These are phyloP conservation scores for Pythium aphanidermatum DNA, from an alignment of 352 stramenopile species.

Conservation along the genomic window DNA sequence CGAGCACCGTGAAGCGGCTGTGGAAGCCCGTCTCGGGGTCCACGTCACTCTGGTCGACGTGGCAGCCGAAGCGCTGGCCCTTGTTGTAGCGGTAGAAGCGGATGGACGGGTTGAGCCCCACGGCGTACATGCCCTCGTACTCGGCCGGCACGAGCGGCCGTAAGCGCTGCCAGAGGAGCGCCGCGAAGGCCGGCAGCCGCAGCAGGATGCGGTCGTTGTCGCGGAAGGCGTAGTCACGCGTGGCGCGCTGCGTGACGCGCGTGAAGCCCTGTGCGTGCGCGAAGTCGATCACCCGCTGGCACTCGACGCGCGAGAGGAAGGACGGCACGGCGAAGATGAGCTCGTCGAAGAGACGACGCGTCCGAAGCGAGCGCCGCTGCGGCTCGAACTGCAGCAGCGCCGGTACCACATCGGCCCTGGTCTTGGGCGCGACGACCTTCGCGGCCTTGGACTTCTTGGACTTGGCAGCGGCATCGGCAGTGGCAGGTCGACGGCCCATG, in stretches of 20 bases:
- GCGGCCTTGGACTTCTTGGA: too few relatives aligned
- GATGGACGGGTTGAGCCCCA: slow-evolving; percentile 63
- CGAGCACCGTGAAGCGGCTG: slow-evolving; percentile 77
- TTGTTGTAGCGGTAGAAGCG: slow-evolving; percentile 71
- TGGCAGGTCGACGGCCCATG: too few relatives aligned
- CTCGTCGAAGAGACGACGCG: slow-evolving; percentile 38
- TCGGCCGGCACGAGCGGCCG: slow-evolving; percentile 38
- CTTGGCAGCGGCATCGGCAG: too few relatives aligned
- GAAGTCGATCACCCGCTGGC: slow-evolving; percentile 51
- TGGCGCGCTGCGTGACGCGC: slow-evolving; percentile 66
- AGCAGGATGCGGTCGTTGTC: slow-evolving; percentile 73
- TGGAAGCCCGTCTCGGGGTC: slow-evolving; percentile 59
- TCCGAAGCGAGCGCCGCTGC: slow-evolving; percentile 25
- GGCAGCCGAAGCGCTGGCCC: slow-evolving; percentile 70
- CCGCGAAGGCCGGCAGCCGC: slow-evolving; percentile 52
- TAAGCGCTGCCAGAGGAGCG: slow-evolving; percentile 62
- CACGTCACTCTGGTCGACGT: slow-evolving; percentile 83
- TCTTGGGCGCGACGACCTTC: not conserved
- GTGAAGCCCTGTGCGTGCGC: slow-evolving; percentile 49
- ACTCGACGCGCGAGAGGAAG: slow-evolving; percentile 61
- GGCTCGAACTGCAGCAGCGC: slow-evolving; percentile 42
- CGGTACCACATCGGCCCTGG: slow-evolving; percentile 17
- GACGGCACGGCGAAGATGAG: slow-evolving; percentile 60
- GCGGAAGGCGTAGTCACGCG: slow-evolving; percentile 55
- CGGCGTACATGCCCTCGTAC: slow-evolving; percentile 60